A percentile compares a stretch with the other conserved stretches of the same genome.
Conservation (phyloP, 2,329 filamentous ascomycete species). For the Rutstroemia sp. region DNA sequence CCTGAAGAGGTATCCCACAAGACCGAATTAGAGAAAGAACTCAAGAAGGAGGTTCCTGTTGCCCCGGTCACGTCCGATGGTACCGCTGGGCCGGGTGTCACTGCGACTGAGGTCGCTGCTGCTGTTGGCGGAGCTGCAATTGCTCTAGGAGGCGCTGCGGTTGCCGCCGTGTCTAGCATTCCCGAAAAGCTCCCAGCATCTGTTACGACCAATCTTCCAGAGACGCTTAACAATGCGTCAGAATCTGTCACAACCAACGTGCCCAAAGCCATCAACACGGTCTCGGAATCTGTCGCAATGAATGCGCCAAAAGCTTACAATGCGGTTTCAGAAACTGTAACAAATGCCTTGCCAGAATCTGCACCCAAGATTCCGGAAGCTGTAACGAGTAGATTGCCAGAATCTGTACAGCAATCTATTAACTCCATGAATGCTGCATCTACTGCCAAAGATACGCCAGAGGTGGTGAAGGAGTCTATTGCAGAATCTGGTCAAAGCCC, state of each 20-base stretch:
- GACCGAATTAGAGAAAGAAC: slow-evolving; percentile 61
- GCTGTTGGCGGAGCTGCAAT: slow-evolving; percentile 36
- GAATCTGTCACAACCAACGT: no score
- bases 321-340: neutral
- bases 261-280: no score
- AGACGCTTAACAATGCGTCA: slow-evolving; percentile 35
- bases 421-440: slow-evolving; percentile 39
- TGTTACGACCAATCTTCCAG: slow-evolving; percentile 40
- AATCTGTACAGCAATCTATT: slow-evolving; percentile 44
- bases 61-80: slow-evolving; percentile 51
- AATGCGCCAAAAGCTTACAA: no score
- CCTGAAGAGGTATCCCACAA: slow-evolving; percentile 63
- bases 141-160: slow-evolving; percentile 37
- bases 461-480: slow-evolving; percentile 51
- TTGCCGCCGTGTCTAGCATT: slow-evolving; percentile 39
- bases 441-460: slow-evolving; percentile 44
- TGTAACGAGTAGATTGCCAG: slow-evolving; percentile 44
- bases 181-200: slow-evolving; percentile 45
- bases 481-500: slow-evolving; percentile 51
- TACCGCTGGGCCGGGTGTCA: slow-evolving; percentile 43
- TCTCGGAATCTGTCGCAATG: slow-evolving; percentile 12
- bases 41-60: slow-evolving; percentile 58
- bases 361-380: slow-evolving; percentile 24
- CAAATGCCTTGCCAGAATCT: slow-evolving; percentile 39
- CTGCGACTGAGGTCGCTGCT: slow-evolving; percentile 43